phyloP scores from a whole-genome alignment of 805 yeast genomes.

The Kodamaea hsintzibuensis region DNA sequence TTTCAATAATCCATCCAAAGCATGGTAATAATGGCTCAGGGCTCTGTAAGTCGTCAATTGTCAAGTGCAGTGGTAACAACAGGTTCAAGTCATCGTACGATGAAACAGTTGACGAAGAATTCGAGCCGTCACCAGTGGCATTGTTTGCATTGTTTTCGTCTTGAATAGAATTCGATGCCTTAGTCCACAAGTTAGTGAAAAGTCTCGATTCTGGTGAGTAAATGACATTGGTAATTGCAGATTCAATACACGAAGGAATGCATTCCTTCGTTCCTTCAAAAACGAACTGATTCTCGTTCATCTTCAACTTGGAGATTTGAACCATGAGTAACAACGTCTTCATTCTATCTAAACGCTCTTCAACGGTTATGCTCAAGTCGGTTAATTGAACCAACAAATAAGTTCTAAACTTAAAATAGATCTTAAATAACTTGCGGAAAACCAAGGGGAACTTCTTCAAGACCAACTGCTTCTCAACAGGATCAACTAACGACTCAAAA shows the following conservation, averaged over 20 bases:
- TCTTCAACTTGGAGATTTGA: constrained; percentile 65
- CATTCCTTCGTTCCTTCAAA: constrained; percentile 33
- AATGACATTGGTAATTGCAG: constrained; percentile 72
- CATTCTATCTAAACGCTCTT: constrained; percentile 69
- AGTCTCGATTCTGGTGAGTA: constrained; percentile 78
- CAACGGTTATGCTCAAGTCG: constrained; percentile 56
- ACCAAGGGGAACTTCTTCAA: constrained; percentile 63
- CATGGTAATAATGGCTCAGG: constrained; percentile 69
- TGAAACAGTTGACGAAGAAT: background rate
- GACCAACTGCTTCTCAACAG: constrained; percentile 38
- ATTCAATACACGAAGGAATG: constrained; percentile 82
- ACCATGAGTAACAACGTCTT: constrained; percentile 63
- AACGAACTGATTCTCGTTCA: constrained; percentile 49
- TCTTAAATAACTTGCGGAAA: constrained; percentile 60
- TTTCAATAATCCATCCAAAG: constrained; percentile 86
- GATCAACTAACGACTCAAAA: constrained; percentile 59
- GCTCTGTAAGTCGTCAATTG: constrained; percentile 25
- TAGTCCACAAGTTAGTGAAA: constrained; percentile 68
- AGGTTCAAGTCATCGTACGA: constrained; percentile 29
- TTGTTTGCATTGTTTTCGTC: constrained; percentile 10
- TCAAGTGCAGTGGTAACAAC: constrained; percentile 32
- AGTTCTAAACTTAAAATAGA: constrained; percentile 65
- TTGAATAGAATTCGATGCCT: constrained; percentile 44
- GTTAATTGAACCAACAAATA: constrained; percentile 66
- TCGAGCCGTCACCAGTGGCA: background rate